Base-by-base conservation (phyloP, 2,329 filamentous ascomycete genomes). In the Venturia asperata region DNA sequence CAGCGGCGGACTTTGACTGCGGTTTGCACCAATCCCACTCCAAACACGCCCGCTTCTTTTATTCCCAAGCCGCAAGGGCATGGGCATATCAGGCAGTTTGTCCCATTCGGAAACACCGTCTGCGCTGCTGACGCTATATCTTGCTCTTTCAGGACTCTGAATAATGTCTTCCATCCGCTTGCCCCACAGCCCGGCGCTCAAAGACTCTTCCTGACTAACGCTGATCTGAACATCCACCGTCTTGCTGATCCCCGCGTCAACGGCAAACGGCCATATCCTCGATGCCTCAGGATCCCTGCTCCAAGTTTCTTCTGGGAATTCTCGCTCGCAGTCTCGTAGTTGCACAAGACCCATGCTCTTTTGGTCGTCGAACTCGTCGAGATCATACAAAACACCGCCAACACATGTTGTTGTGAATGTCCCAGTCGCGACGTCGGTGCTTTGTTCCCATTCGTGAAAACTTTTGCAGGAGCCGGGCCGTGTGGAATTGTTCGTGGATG, bases 71-170 rank as follows among this genome's bases (percentile, higher is more conserved):
- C 55, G 21, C 3, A 24, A 62, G 5, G 64, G 58, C 27, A 60
- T 34, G 21, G 56, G 42, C 43, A 65, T 21, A 56, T 65, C 64
- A 27, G 64, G 64, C 24, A 63, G n/a, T n/a, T 11, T 39, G 9
- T 65, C 64, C 64, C 64, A 65, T 19, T 65, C 64, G 17, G 64
- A 60, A 9, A 56, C 43, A 47, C 17, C 10, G 6, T 65, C 63
- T 5, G 41, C 55, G 15, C 27, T 21, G 15, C 41, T 65, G 15
- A 55, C 24, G 24, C 39, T 52, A 63, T 61, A 11, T 37, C 55
- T 27, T 15, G 41, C 55, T 47, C 24, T 65, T 30, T 61, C 1
- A 5, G 63, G 63, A 30, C 24, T 60, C 24, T 39, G 63, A 10
- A 65, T n/a, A 21, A 45, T 24, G 15, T 43, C 55, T 30, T 60